Conservation (phyloP, 495 filamentous ascomycete species). For the Penicillium canariense region DNA sequence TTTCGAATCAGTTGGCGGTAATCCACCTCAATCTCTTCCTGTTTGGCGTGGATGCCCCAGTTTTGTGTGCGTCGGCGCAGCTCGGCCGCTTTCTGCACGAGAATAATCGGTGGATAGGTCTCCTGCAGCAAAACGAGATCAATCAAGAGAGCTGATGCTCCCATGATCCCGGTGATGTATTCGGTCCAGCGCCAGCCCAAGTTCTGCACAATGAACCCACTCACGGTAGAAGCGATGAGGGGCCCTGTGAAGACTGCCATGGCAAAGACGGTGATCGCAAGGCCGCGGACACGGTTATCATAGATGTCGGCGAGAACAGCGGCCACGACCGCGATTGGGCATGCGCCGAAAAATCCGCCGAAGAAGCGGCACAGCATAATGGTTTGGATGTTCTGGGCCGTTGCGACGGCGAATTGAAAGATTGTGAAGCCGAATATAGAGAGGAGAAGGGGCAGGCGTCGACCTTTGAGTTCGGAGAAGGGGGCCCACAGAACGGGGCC, state of each 20-base stretch:
- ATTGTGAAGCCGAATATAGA: conserved; percentile 14
- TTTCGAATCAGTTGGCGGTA: conserved; percentile 73
- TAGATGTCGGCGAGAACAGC: conserved; percentile 91
- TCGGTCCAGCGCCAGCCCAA: conserved; percentile 87
- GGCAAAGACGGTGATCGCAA: conserved; percentile 76
- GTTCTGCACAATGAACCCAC: conserved; percentile 75
- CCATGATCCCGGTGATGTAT: conserved; percentile 72
- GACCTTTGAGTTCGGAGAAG: conserved; percentile 58
- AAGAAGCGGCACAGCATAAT: conserved; percentile 79
- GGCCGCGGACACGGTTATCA: conserved; percentile 70
- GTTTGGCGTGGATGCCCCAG: conserved; percentile 92
- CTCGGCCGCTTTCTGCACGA: conserved; percentile 72
- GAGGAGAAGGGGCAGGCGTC: conserved; percentile 65
- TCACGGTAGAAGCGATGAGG: conserved; percentile 76
- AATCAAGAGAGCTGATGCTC: conserved; percentile 65
- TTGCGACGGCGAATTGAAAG: conserved; percentile 18
- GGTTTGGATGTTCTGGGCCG: conserved; percentile 52
- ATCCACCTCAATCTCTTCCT: conserved; percentile 89
- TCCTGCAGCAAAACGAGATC: conserved; percentile 73
- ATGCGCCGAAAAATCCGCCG: conserved; percentile 69
- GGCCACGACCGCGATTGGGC: conserved; percentile 77
- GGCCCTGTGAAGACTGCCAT: conserved; percentile 85
- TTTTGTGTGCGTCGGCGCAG: conserved; percentile 80
- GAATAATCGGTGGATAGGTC: conserved; percentile 79
- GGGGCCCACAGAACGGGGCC: conserved; percentile 65